Base-by-base conservation (phyloP, 169 alveolate species). In the Cryptosporidium sp. region DNA sequence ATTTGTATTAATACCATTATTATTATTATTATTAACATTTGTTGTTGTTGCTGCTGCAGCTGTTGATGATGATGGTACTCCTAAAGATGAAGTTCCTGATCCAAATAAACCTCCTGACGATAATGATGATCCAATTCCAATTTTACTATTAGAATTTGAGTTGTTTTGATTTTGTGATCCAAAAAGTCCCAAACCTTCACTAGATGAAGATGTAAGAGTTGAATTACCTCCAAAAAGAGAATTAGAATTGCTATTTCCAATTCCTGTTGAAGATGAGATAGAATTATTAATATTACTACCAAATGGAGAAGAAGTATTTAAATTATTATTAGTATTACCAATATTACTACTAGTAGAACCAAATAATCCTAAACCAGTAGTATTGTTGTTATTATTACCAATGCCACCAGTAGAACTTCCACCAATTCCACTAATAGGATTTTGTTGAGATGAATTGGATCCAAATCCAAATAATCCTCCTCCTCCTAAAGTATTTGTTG, bases 301-400 rank as follows among this genome's bases (percentile, higher is more conserved):
- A 16, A 48, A 48, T 48, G 56, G 56, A 42, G 48, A 48, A 48
- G 56, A 48, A 48, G 56, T 48, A 2, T 21, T 21, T 2, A 48
- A 48, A 48, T 14, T 48, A 9, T 9, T 42, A 42, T 12, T 42
- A 42, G 16, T 8, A 42, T 9, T 42, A 42, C 35, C 35, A 5
- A 6, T 6, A 16, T n/a, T 69, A 69, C 44, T 69, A 18, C 23
- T 9, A n/a, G 60, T 10, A 5, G 80, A 31, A 0, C 80, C 80
- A 69, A 69, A 69, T 37, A 69, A 69, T 18, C 80, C 80, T 5
- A 45, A n/a, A 5, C 80, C 75, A 3, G 62, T 56, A 42, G 48
- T 42, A 9, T 42, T 42, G 23, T 71, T 45, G 10, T n/a, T 29
- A 23, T 16, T 44, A 26, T 2, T 51, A 29, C 85, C 70, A 51